A percentile compares a stretch with the other conserved stretches of the same genome.
phyloP scores from a whole-genome alignment of 805 yeast genomes.

The Candida ovalis region DNA sequence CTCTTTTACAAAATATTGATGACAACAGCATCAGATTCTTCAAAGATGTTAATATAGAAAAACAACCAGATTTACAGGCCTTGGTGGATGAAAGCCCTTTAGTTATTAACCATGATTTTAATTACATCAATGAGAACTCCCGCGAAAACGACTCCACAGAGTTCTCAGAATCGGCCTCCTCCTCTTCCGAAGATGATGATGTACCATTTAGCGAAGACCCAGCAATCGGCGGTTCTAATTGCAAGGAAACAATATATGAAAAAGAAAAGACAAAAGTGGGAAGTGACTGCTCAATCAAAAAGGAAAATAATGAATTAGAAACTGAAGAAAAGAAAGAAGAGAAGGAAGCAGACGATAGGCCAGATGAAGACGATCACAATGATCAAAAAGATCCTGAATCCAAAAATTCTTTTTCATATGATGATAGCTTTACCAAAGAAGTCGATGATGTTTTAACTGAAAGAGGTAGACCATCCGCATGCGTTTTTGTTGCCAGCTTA shows the following conservation, averaged over 20 bases:
- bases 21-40: constrained; percentile 18
- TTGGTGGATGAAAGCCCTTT: constrained; percentile 14
- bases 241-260: too few relatives aligned
- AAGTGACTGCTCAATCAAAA: neutral
- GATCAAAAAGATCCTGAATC: constrained; percentile 3
- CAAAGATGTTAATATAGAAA: constrained; percentile 10
- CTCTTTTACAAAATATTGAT: constrained; percentile 14
- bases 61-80: constrained; percentile 13
- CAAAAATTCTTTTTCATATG: constrained; percentile 9
- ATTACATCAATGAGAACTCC: constrained; percentile 13
- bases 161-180: constrained; percentile 18
- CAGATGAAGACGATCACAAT: constrained; percentile 2
- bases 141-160: constrained; percentile 17
- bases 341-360: constrained; percentile 8
- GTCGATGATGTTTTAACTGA: constrained; percentile 18
- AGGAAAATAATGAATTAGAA: constrained; percentile 6
- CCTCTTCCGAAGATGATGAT: constrained; percentile 14
- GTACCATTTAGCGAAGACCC: neutral
- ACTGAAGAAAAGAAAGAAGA: neutral
- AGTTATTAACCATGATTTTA: constrained; percentile 9
- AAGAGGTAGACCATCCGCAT: constrained; percentile 72
- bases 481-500: constrained; percentile 87
- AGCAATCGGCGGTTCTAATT: too few relatives aligned
- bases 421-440: constrained; percentile 17
- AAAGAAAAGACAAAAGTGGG: neutral